phyloP scores from a whole-genome alignment of 306 rosid genomes.

The Trichosanthes truncata region DNA sequence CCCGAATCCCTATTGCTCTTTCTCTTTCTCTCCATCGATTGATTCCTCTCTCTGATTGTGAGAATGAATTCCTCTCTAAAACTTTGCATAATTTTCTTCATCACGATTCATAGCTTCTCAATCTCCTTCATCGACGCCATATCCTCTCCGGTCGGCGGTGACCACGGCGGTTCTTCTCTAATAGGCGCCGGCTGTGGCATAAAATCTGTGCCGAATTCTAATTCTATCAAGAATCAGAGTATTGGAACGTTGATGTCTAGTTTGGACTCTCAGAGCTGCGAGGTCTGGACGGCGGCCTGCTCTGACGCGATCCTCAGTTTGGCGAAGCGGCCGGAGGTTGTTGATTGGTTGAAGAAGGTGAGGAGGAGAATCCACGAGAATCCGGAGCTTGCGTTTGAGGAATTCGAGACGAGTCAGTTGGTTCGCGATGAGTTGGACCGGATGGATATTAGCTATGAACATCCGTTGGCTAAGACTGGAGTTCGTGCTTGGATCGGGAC shows the following conservation, averaged over 20 bases:
- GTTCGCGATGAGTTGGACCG: conserved; percentile 64
- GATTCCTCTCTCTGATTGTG: background rate
- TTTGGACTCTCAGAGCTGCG: conserved; percentile 20
- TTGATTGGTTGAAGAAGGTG: conserved; percentile 47
- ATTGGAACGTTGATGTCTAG: background rate
- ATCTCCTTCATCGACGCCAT: background rate
- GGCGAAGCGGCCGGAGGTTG: conserved; percentile 54
- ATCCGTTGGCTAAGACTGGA: conserved; percentile 71
- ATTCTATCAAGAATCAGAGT: conserved; percentile 26
- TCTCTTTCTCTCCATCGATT: background rate
- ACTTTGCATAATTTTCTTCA: background rate
- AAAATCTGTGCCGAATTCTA: background rate
- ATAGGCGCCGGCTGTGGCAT: background rate
- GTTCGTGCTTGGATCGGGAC: conserved; percentile 84
- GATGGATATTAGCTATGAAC: conserved; percentile 54
- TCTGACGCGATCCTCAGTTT: conserved; percentile 53
- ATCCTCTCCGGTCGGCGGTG: background rate
- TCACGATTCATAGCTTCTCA: background rate
- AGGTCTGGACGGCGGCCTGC: conserved; percentile 48
- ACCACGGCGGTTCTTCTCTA: background rate
- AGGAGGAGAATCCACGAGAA: conserved; percentile 74
- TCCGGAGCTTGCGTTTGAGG: conserved; percentile 91
- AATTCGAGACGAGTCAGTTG: conserved; percentile 65
- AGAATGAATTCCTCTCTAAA: background rate
- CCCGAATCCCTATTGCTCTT: background rate